phyloP scores from a whole-genome alignment of 345 rosid species.

The Aquilaria yunnanensis region DNA sequence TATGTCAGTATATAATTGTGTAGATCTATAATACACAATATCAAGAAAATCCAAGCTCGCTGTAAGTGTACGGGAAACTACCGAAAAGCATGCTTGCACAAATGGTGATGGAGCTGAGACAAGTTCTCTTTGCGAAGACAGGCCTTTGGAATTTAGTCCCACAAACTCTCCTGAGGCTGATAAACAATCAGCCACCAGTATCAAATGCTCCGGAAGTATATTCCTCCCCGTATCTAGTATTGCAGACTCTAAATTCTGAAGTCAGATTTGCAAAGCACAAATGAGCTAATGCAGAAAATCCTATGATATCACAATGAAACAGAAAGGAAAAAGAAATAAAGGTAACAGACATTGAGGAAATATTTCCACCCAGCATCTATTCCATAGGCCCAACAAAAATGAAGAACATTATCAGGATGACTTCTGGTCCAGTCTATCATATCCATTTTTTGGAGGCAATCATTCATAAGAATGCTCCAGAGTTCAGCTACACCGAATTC shows the following conservation, averaged over 20 bases:
- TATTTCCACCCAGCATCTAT: slow-evolving; percentile 66
- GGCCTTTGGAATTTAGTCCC: slow-evolving; percentile 66
- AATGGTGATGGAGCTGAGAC: slow-evolving; percentile 65
- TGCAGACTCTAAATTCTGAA: slow-evolving; percentile 73
- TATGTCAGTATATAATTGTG: slow-evolving; percentile 5
- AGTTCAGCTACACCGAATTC: slow-evolving; percentile 32
- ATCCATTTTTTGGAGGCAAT: slow-evolving; percentile 61
- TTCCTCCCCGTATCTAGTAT: slow-evolving; percentile 73
- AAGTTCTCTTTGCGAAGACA: slow-evolving; percentile 53
- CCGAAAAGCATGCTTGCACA: slow-evolving; percentile 90
- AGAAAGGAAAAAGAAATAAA: background rate
- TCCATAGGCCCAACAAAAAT: slow-evolving; percentile 65
- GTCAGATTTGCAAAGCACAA: slow-evolving; percentile 8
- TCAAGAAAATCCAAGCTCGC: slow-evolving; percentile 1
- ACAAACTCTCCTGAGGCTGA: slow-evolving; percentile 91
- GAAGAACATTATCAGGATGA: slow-evolving; percentile 77
- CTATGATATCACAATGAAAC: background rate
- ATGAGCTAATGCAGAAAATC: background rate
- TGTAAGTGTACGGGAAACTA: slow-evolving; percentile 28
- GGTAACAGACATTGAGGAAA: slow-evolving; percentile 54
- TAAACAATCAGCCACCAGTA: slow-evolving; percentile 56
- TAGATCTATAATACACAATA: background rate
- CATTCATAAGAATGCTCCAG: slow-evolving; percentile 60
- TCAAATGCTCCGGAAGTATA: slow-evolving; percentile 63
- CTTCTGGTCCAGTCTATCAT: slow-evolving; percentile 84